Conservation (phyloP, 129 eudicot species). For the Deinandra increscens region DNA sequence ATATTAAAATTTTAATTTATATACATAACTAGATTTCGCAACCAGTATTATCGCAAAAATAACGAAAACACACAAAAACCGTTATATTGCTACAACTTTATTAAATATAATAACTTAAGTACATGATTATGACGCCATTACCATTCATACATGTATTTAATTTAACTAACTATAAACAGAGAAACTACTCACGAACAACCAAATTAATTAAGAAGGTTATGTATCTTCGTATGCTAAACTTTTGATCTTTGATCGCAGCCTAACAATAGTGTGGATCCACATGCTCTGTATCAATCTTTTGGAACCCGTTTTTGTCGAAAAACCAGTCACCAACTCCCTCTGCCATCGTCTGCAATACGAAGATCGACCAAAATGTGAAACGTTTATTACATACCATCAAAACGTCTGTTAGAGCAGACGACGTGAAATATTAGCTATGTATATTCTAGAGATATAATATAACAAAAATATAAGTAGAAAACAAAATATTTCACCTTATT, state of each 20-base stretch:
- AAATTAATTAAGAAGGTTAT: background rate
- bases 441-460: too few relatives aligned
- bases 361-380: too few relatives aligned
- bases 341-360: slow-evolving; percentile 27
- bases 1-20: background rate
- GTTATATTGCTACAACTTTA: too few relatives aligned
- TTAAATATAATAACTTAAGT: background rate
- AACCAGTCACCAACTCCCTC: slow-evolving; percentile 54
- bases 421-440: too few relatives aligned
- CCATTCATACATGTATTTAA: slow-evolving; percentile 11
- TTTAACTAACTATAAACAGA: background rate
- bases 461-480: background rate
- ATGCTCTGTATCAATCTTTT: slow-evolving; percentile 30
- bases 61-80: too few relatives aligned
- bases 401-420: too few relatives aligned
- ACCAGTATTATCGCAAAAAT: too few relatives aligned
- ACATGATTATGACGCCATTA: background rate
- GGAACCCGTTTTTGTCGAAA: slow-evolving; percentile 24
- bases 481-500: slow-evolving; percentile 25
- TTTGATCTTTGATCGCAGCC: background rate
- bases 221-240: background rate
- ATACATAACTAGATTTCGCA: too few relatives aligned
- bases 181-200: background rate
- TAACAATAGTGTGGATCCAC: slow-evolving; percentile 40
- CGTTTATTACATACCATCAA: too few relatives aligned